Conservation (phyloP, 805 yeast species). For the Candida cerambycidarum region DNA sequence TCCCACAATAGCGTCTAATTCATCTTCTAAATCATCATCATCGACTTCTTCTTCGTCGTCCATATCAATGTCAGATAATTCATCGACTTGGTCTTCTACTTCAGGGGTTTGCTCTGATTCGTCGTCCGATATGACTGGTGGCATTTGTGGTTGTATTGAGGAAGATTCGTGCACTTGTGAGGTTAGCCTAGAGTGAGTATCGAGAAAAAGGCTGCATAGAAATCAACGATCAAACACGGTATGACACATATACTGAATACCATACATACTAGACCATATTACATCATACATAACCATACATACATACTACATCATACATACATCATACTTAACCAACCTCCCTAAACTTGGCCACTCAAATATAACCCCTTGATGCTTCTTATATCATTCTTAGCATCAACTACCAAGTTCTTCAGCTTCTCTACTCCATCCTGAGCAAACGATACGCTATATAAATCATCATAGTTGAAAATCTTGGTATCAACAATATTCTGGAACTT, state of each 20-base stretch:
- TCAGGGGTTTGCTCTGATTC: slow-evolving; percentile 11
- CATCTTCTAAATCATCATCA: slow-evolving; percentile 20
- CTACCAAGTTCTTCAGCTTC: slow-evolving; percentile 27
- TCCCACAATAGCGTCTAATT: slow-evolving; percentile 15
- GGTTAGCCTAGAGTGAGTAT: too few relatives aligned
- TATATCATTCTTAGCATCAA: slow-evolving; percentile 37
- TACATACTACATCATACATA: too few relatives aligned
- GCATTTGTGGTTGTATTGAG: slow-evolving; percentile 6
- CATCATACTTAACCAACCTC: too few relatives aligned
- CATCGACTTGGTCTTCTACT: slow-evolving; percentile 13
- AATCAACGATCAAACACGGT: too few relatives aligned
- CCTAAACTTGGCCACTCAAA: slow-evolving; percentile 43
- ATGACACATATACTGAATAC: too few relatives aligned
- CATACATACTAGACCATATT: too few relatives aligned
- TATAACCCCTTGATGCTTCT: slow-evolving; percentile 43
- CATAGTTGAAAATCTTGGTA: slow-evolving; percentile 31
- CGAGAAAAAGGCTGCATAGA: too few relatives aligned
- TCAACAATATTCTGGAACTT: slow-evolving; percentile 38
- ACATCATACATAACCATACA: too few relatives aligned
- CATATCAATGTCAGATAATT: slow-evolving; percentile 9
- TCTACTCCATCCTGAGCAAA: slow-evolving; percentile 12
- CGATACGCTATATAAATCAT: slow-evolving; percentile 25
- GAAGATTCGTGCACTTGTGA: too few relatives aligned
- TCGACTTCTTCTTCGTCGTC: slow-evolving; percentile 19
- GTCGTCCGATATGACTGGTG: slow-evolving; percentile 15